A percentile compares a stretch with the other conserved stretches of the same genome.
phyloP scores from a whole-genome alignment of 2,329 filamentous ascomycete genomes.

The Teratosphaeria pseudoeucalypti region DNA sequence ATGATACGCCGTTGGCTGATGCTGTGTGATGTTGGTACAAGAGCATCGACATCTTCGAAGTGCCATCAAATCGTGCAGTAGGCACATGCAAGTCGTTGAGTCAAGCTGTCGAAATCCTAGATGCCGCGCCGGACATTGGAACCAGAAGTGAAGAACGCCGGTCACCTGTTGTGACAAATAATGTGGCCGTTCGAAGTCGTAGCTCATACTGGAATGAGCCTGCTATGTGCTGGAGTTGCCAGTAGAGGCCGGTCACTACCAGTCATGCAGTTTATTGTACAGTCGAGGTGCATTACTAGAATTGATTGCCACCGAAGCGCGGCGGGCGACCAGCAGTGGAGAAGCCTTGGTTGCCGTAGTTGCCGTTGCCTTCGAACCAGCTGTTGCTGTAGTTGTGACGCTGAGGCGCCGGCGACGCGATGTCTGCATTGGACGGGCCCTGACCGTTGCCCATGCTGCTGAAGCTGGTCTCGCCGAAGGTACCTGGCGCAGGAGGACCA shows the following conservation, averaged over 20 bases:
- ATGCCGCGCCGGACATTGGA: not conserved
- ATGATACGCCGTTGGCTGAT: constrained; percentile 1
- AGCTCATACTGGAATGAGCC: constrained; percentile 7
- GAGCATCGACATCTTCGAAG: not conserved
- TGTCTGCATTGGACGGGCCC: constrained; percentile 6
- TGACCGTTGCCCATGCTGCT: not conserved
- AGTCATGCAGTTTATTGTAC: constrained; percentile 7
- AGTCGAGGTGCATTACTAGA: constrained; percentile 10
- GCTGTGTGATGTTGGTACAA: constrained; percentile 3
- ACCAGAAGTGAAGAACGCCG: constrained; percentile 2
- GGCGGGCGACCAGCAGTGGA: constrained; percentile 7
- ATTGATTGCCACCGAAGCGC: constrained; percentile 14
- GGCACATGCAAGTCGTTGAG: constrained; percentile 2
- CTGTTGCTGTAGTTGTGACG: constrained; percentile 14
- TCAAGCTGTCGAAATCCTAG: not conserved
- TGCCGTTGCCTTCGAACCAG: constrained; percentile 3
- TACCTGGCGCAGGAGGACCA: not conserved
- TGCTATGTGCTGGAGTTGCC: constrained; percentile 1
- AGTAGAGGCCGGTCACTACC: not conserved
- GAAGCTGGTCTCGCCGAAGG: not conserved
- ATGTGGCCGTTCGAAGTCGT: constrained; percentile 5
- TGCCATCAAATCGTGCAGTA: not conserved
- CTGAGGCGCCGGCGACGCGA: constrained; percentile 21
- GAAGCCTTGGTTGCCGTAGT: constrained; percentile 13
- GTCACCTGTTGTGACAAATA: constrained; percentile 4